These are phyloP conservation scores for Rubroboletus satanas DNA, from an alignment of 768 basidiomycete genomes.

Conservation along the genomic window DNA sequence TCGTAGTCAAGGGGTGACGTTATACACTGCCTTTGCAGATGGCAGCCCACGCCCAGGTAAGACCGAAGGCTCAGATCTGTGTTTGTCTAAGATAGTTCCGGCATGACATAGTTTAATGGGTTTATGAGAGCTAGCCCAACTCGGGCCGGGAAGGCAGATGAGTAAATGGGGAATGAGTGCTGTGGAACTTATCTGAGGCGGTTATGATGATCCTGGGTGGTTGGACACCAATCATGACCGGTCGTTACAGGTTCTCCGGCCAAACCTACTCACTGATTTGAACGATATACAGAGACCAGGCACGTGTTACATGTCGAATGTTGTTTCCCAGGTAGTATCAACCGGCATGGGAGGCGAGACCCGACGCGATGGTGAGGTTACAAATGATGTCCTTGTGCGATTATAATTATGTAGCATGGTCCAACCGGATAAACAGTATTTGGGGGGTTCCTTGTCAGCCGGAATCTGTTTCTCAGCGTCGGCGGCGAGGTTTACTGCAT, in stretches of 20 bases:
- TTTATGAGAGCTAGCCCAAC: not conserved
- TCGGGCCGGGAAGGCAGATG: not conserved
- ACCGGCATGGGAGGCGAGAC: not conserved
- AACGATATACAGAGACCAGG: too few species aligned
- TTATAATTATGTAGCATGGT: not conserved
- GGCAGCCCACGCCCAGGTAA: not conserved
- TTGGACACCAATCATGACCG: too few species aligned
- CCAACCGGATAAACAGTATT: not conserved
- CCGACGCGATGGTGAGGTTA: not conserved
- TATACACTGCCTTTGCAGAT: not conserved
- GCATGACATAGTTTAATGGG: not conserved
- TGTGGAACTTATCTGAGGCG: not conserved
- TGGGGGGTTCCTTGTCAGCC: not conserved
- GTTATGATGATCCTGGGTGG: too few species aligned
- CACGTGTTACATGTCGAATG: constrained; percentile 7
- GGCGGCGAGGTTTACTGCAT: not conserved
- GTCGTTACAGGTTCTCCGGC: too few species aligned
- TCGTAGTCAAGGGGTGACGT: not conserved
- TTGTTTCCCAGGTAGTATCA: constrained; percentile 2
- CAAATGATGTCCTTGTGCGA: not conserved
- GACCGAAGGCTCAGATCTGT: not conserved
- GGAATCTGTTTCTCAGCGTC: not conserved
- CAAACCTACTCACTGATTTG: too few species aligned
- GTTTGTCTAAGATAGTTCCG: constrained; percentile 2
- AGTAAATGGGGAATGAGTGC: not conserved